Conservation (phyloP, 495 filamentous ascomycete species). For the Amphirosellinia nigrospora region DNA sequence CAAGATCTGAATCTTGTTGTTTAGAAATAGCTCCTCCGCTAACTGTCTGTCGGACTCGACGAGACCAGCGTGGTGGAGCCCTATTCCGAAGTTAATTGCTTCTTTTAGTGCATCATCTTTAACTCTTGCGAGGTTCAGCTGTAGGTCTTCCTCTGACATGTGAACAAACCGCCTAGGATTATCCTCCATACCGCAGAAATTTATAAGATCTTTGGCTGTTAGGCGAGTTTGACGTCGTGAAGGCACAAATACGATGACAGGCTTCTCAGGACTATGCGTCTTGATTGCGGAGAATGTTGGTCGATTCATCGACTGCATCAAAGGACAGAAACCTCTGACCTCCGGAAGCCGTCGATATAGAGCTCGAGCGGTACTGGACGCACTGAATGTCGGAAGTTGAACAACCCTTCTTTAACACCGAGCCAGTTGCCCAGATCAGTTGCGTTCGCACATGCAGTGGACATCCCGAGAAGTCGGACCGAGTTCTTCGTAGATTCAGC, state of each 20-base stretch:
- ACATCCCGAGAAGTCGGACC: conserved; percentile 95
- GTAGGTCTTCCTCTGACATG: conserved; percentile 94
- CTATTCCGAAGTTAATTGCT: conserved; percentile 93
- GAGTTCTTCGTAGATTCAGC: conserved; percentile 87
- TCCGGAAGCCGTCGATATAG: conserved; percentile 97
- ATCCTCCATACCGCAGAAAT: conserved; percentile 97
- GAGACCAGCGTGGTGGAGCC: conserved; percentile 94
- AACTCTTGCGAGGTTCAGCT: conserved; percentile 78
- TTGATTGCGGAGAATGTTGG: conserved; percentile 97
- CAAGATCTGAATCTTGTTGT: conserved; percentile 97
- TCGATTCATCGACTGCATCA: conserved; percentile 99
- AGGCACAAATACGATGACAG: conserved; percentile 97
- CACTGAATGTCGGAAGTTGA: conserved; percentile 98
- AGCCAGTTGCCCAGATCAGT: conserved; percentile 95
- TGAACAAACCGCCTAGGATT: conserved; percentile 89
- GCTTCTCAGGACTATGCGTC: conserved; percentile 91
- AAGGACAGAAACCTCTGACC: conserved; percentile 90
- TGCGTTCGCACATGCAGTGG: conserved; percentile 96
- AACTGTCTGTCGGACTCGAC: conserved; percentile 92
- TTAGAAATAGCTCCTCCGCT: conserved; percentile 90
- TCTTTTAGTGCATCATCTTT: conserved; percentile 93
- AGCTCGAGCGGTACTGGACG: conserved; percentile 94
- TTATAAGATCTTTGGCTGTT: conserved; percentile 94
- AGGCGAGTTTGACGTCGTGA: conserved; percentile 93
- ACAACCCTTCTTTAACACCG: conserved; percentile 94